phyloP scores from a whole-genome alignment of 768 basidiomycete species.

The Tulasnella sp. region DNA sequence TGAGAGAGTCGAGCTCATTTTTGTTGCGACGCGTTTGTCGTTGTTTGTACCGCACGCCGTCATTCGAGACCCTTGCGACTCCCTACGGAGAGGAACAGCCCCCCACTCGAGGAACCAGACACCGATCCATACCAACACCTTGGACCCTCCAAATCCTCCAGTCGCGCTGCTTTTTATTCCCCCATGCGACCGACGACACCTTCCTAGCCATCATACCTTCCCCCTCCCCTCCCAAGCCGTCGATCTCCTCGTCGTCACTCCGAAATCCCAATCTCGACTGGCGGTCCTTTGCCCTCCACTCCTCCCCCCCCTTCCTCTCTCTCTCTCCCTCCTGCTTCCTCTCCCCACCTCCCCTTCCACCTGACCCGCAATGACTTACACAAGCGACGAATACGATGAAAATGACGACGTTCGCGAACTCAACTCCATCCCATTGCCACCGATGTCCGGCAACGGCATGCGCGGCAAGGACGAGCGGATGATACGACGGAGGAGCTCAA shows the following conservation, averaged over 20 bases:
- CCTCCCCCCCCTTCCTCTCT: too few relatives aligned
- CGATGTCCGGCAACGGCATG: not conserved
- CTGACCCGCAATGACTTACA: conserved; percentile 21
- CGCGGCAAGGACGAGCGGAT: not conserved
- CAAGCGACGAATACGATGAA: conserved; percentile 28
- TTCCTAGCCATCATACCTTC: not conserved
- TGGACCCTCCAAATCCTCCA: conserved; percentile 13
- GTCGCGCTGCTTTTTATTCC: not conserved
- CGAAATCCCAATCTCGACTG: not conserved
- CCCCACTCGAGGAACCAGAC: not conserved
- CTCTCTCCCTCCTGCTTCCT: not conserved
- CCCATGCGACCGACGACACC: conserved; percentile 2
- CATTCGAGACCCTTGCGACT: not conserved
- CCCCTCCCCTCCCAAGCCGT: not conserved
- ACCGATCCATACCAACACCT: not conserved
- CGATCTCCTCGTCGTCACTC: not conserved
- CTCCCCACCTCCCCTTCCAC: not conserved
- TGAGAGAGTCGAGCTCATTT: not conserved
- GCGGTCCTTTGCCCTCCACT: conserved; percentile 6
- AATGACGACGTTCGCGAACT: conserved; percentile 18
- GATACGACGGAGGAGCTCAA: conserved; percentile 30
- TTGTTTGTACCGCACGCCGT: not conserved
- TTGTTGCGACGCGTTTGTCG: not conserved
- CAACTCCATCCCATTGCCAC: not conserved
- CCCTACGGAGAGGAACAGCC: conserved; percentile 15